phyloP scores from a whole-genome alignment of 768 basidiomycete genomes.

The Solioccasus polychromus region DNA sequence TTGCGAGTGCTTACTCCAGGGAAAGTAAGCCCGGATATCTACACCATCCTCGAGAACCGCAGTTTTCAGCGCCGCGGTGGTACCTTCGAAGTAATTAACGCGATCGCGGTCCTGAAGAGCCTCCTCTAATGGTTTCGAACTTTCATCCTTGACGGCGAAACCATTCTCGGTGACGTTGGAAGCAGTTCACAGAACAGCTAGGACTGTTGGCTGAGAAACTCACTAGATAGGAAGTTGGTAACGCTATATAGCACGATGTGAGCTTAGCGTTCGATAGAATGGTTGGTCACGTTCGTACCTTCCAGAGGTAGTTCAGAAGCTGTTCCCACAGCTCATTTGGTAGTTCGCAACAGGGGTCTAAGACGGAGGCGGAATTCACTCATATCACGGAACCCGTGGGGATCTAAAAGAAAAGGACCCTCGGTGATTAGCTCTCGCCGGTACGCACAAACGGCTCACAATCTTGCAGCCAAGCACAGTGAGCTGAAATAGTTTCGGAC shows the following conservation, averaged over 20 bases:
- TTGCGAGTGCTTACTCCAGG: constrained; percentile 53
- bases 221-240: constrained; percentile 56
- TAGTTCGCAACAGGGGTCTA: neutral
- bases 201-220: no score
- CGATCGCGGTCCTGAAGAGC: constrained; percentile 60
- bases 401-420: constrained; percentile 38
- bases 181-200: no score
- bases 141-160: constrained; percentile 67
- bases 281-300: constrained; percentile 36
- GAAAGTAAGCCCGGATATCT: constrained; percentile 60
- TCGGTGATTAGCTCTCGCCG: neutral
- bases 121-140: constrained; percentile 47
- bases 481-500: constrained; percentile 36
- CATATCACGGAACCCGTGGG: constrained; percentile 63
- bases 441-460: constrained; percentile 37
- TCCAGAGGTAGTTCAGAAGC: constrained; percentile 70
- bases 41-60: constrained; percentile 65
- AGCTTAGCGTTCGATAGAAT: neutral
- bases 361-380: constrained; percentile 11
- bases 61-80: constrained; percentile 48
- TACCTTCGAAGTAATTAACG: constrained; percentile 64
- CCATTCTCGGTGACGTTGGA: constrained; percentile 71
- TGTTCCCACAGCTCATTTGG: constrained; percentile 15
- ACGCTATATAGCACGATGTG: constrained; percentile 27
- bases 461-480: constrained; percentile 66